Evolutionary conservation across 2,329 filamentous ascomycete species (phyloP).

Genomic region (Penicillium sp.): DNA sequence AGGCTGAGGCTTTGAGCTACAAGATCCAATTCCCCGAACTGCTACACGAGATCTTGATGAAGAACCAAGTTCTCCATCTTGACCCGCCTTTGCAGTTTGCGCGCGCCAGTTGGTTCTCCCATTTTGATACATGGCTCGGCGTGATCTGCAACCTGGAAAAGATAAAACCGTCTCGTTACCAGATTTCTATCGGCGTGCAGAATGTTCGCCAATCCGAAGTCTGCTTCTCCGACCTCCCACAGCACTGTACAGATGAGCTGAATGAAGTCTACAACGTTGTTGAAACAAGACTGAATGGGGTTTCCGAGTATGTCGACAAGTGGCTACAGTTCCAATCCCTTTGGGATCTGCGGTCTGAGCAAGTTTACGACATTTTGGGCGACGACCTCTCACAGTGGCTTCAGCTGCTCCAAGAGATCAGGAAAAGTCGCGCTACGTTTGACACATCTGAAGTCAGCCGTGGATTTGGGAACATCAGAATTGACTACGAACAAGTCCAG

Average conservation of each 20-base stretch:
- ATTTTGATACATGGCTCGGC: conserved; percentile 91
- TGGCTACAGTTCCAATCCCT: conserved; percentile 98
- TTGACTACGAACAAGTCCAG: conserved; percentile 98
- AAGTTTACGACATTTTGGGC: conserved; percentile 88
- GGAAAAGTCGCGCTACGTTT: conserved; percentile 92
- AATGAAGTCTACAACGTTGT: conserved; percentile 78
- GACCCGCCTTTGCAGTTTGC: conserved; percentile 92
- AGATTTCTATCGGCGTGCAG: conserved; percentile 69
- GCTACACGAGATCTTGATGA: conserved; percentile 93
- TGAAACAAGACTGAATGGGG: conserved; percentile 77
- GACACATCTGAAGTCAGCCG: conserved; percentile 94
- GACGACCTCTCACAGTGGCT: conserved; percentile 92
- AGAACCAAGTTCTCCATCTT: conserved; percentile 94
- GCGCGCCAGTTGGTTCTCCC: conserved; percentile 87
- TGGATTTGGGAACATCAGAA: conserved; percentile 88
- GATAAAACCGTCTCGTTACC: conserved; percentile 92
- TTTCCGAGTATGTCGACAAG: conserved; percentile 88
- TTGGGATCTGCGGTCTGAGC: conserved; percentile 95
- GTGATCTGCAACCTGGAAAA: conserved; percentile 89
- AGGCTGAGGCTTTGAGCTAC: conserved; percentile 34
- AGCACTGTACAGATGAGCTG: conserved; percentile 77
- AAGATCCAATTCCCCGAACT: conserved; percentile 53
- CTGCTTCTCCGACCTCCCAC: conserved; percentile 78
- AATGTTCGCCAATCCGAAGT: conserved; percentile 49
- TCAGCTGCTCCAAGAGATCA: conserved; percentile 93